These are phyloP conservation scores for Trypanosoma conorhini DNA, from an alignment of 208 protist genomes.

Conservation along the genomic window DNA sequence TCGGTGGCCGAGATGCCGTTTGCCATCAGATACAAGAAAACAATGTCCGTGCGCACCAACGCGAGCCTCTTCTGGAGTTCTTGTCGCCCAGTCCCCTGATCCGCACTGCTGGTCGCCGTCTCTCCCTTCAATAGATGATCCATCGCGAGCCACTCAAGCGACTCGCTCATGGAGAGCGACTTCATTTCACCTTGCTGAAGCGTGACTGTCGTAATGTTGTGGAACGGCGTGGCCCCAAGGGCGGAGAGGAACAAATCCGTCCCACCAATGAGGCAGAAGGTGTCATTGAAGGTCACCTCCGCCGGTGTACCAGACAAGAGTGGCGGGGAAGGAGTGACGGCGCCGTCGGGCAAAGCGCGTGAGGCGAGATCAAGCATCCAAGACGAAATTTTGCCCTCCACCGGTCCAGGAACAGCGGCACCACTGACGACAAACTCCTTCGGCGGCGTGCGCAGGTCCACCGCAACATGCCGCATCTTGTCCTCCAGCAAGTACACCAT, in stretches of 20 bases:
- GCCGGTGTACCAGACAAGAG: conserved; percentile 5
- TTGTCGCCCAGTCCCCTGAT: conserved; percentile 2
- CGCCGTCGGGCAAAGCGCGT: conserved; percentile 27
- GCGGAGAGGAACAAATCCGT: conserved; percentile 60
- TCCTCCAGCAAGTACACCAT: conserved; percentile 75
- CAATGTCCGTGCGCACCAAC: conserved; percentile 58
- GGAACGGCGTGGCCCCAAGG: conserved; percentile 61
- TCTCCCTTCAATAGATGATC: conserved; percentile 40
- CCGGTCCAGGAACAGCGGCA: conserved; percentile 49
- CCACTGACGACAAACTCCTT: conserved; percentile 62
- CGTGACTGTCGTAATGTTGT: conserved; percentile 66
- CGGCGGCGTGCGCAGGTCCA: conserved; percentile 45
- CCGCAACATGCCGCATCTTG: conserved; percentile 36
- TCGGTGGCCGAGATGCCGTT: conserved; percentile 54
- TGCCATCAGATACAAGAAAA: conserved; percentile 61
- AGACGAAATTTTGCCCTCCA: conserved; percentile 69
- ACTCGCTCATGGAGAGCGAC: conserved; percentile 55
- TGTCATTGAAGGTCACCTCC: conserved; percentile 46
- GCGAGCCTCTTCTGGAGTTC: conserved; percentile 37
- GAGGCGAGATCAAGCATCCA: conserved; percentile 80
- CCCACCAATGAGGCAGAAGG: conserved; percentile 62
- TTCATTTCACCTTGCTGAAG: conserved; percentile 61
- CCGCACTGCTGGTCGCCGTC: not conserved
- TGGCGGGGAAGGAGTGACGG: conserved; percentile 15
- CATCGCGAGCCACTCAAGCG: conserved; percentile 70